Evolutionary conservation across 768 basidiomycete species (phyloP).

Genomic region (Podaxis sp.): DNA sequence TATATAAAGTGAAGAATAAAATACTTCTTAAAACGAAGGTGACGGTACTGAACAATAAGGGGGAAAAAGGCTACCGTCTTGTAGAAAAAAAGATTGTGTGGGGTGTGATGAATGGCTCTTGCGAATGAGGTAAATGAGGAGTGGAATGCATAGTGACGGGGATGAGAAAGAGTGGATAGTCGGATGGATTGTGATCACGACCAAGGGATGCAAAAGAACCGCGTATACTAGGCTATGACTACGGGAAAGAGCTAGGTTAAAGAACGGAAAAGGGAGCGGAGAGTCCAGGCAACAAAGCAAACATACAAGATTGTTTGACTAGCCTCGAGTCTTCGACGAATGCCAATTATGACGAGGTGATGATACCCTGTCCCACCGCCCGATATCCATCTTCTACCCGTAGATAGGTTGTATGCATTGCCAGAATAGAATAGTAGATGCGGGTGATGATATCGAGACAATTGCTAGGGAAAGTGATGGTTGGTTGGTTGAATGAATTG

Average conservation of each 20-base stretch:
- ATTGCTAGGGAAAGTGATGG: conserved; percentile 66
- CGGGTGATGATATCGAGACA: conserved; percentile 40
- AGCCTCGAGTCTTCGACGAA: conserved; percentile 19
- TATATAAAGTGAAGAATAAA: conserved; percentile 84
- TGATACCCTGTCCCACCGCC: conserved; percentile 24
- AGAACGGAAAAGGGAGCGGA: conserved; percentile 11
- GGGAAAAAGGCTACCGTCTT: conserved; percentile 9
- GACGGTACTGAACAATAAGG: conserved; percentile 42
- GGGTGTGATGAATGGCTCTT: conserved; percentile 15
- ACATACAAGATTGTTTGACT: conserved; percentile 28
- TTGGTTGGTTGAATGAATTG: conserved; percentile 65
- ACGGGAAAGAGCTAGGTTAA: conserved; percentile 13
- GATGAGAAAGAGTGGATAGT: conserved; percentile 13
- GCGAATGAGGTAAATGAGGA: conserved; percentile 13
- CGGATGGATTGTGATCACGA: conserved; percentile 8
- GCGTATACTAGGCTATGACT: conserved; percentile 16
- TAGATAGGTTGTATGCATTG: conserved; percentile 45
- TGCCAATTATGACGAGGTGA: conserved; percentile 19
- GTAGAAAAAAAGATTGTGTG: conserved; percentile 12
- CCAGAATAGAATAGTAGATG: conserved; percentile 42
- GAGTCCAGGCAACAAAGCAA: conserved; percentile 10
- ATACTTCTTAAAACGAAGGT: conserved; percentile 50
- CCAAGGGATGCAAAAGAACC: conserved; percentile 14
- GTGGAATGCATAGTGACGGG: conserved; percentile 16
- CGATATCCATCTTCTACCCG: conserved; percentile 25